phyloP scores from a whole-genome alignment of 2,329 filamentous ascomycete species.

The Pyricularia sp. region DNA sequence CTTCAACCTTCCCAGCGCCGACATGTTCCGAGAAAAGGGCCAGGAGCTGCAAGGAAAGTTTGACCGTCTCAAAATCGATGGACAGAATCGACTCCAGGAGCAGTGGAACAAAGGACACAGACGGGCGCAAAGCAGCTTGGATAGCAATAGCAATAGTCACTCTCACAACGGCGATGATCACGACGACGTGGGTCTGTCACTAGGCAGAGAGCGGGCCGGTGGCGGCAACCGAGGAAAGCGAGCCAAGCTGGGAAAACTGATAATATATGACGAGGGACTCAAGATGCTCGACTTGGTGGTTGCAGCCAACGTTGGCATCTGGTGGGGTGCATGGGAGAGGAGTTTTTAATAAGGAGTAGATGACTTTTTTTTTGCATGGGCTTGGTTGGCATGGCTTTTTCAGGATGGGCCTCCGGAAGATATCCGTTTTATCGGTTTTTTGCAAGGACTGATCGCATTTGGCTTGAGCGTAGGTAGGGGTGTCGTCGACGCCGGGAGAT shows the following conservation, averaged over 20 bases:
- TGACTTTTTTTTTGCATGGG: neutral
- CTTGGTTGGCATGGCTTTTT: neutral
- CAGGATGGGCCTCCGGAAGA: neutral
- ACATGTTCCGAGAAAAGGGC: constrained; percentile 24
- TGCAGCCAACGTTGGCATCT: constrained; percentile 80
- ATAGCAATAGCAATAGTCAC: neutral
- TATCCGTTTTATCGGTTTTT: neutral
- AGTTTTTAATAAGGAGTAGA: constrained; percentile 17
- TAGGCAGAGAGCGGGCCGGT: constrained; percentile 73
- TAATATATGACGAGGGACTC: constrained; percentile 76
- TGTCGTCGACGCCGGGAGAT: neutral
- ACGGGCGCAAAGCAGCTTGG: neutral
- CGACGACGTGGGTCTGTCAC: constrained; percentile 30
- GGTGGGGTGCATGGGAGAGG: constrained; percentile 79
- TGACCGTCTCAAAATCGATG: constrained; percentile 23
- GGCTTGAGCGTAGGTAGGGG: neutral
- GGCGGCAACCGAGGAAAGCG: constrained; percentile 75
- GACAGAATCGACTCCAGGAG: neutral
- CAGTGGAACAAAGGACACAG: neutral
- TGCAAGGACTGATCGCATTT: neutral
- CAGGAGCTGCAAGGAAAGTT: constrained; percentile 20
- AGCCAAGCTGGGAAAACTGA: constrained; percentile 87
- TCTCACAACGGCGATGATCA: constrained; percentile 6
- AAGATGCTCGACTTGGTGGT: constrained; percentile 94
- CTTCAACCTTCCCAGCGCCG: constrained; percentile 66